Percentiles rank a stretch among this genome's conserved stretches.
Conservation (phyloP, 345 rosid genomes). For the Salix brachista region DNA sequence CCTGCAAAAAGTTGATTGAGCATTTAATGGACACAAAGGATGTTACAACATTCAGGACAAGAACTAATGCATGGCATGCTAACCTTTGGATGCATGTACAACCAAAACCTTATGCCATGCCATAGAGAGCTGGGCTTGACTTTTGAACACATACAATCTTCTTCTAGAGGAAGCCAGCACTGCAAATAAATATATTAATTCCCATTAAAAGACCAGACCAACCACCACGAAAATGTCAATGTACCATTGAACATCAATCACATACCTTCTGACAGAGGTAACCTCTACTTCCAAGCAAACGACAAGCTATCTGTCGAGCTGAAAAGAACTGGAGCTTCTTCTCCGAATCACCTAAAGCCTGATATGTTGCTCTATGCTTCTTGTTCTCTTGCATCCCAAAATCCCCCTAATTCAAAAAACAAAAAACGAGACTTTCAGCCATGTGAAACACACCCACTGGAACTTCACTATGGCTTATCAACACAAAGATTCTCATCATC, state of each 20-base stretch:
- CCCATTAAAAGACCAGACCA: background rate
- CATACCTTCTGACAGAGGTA: slow-evolving; percentile 88
- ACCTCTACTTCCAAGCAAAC: slow-evolving; percentile 84
- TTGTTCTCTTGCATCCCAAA: slow-evolving; percentile 74
- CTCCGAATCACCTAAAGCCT: slow-evolving; percentile 68
- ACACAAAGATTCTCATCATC: background rate
- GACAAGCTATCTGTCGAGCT: slow-evolving; percentile 86
- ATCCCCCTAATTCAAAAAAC: slow-evolving; percentile 47
- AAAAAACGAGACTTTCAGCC: slow-evolving; percentile 3
- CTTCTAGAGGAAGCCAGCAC: slow-evolving; percentile 92
- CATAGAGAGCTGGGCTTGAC: slow-evolving; percentile 55
- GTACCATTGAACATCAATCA: background rate
- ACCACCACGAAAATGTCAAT: background rate
- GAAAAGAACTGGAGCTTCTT: slow-evolving; percentile 70
- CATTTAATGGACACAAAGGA: background rate
- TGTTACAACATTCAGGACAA: background rate
- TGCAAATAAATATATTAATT: slow-evolving; percentile 27
- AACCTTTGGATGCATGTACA: slow-evolving; percentile 99
- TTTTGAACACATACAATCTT: slow-evolving; percentile 86
- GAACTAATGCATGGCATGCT: background rate
- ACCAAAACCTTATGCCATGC: slow-evolving; percentile 76
- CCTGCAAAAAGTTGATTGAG: slow-evolving; percentile 40
- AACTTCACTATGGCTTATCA: background rate
- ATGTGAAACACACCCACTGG: background rate
- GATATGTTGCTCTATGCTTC: slow-evolving; percentile 83